Conservation (phyloP, 306 rosid species). For the Begonia loranthoides region DNA sequence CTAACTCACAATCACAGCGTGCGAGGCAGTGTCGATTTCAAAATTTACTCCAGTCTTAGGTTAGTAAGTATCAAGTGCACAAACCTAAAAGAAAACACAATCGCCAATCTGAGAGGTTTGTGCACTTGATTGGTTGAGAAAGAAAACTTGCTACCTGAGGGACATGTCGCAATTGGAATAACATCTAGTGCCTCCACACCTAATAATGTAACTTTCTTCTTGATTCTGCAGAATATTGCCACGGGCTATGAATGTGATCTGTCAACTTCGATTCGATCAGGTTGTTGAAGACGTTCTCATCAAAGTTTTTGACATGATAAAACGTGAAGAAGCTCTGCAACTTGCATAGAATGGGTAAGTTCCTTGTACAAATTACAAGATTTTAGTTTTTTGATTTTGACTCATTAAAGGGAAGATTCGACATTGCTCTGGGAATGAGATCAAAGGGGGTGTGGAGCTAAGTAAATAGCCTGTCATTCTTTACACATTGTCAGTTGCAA, state of each 20-base stretch:
- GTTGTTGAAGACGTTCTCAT: slow-evolving; percentile 76
- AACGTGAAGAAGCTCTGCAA: slow-evolving; percentile 69
- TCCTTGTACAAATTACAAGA: slow-evolving; percentile 4
- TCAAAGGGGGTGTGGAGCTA: too few relatives aligned
- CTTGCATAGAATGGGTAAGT: slow-evolving; percentile 17
- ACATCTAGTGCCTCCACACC: slow-evolving; percentile 99
- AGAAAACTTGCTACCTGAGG: slow-evolving; percentile 74
- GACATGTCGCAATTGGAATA: slow-evolving; percentile 75
- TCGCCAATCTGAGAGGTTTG: too few relatives aligned
- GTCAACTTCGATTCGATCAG: slow-evolving; percentile 19
- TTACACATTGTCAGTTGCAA: too few relatives aligned
- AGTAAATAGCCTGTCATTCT: too few relatives aligned
- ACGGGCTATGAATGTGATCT: not conserved
- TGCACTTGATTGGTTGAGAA: slow-evolving; percentile 83
- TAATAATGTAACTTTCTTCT: slow-evolving; percentile 54
- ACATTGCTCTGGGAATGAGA: too few relatives aligned
- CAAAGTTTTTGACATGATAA: slow-evolving; percentile 68
- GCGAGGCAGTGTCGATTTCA: too few relatives aligned
- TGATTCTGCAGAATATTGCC: not conserved
- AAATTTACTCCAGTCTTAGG: too few relatives aligned
- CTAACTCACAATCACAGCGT: too few relatives aligned
- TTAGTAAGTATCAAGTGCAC: too few relatives aligned
- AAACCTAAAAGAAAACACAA: too few relatives aligned
- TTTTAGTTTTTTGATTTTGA: not conserved
- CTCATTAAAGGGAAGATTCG: too few relatives aligned